Evolutionary conservation across 177 flowering plant species (phyloP), one percentile per base, ranked within the genome.

Genomic region (Telopea speciosissima): DNA sequence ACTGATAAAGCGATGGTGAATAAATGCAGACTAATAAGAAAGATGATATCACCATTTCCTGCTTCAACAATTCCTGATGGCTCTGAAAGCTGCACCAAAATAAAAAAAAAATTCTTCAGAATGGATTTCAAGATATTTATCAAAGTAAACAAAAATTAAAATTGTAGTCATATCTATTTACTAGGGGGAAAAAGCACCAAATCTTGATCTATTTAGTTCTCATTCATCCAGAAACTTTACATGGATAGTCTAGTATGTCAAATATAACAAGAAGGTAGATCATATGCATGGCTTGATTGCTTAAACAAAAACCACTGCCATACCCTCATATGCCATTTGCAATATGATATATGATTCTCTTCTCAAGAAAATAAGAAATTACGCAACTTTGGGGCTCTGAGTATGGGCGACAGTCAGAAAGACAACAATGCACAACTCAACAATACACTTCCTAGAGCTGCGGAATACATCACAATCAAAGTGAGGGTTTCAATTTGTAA

Each of bases 31-130:
- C 21, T 7, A 64, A 31, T 7, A 33, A 49, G 62, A 72, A 42
- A 45, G 65, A 70, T 66, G 66, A 24, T n/a, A 76, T 85, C 71
- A 93, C 97, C 98, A 76, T 85, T 84, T 80, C 81, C 83, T 19
- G 80, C 88, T 76, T 83, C 87, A 75, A 85, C 81, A 69, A 94
- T 80, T 75, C 96, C 97, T 16, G 98, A 81, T 65, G 98, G 98
- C 81, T 94, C 97, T 40, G 95, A 92, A 60, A 94, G 93, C 97
- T 92, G 93, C 81, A 88, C 44, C 26, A 77, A 74, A 63, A 80
- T 13, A 25, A 76, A 24, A 70, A 25, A 76, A 24, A 70, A 62
- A 73, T 45, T 65, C 63, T 67, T 52, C 66, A 54, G 49, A 59
- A 56, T 52, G 25, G 44, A 33, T 16, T 45, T 44, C 17, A 21